phyloP scores from a whole-genome alignment of 2,329 filamentous ascomycete species.

The Hansfordia pulvinata region DNA sequence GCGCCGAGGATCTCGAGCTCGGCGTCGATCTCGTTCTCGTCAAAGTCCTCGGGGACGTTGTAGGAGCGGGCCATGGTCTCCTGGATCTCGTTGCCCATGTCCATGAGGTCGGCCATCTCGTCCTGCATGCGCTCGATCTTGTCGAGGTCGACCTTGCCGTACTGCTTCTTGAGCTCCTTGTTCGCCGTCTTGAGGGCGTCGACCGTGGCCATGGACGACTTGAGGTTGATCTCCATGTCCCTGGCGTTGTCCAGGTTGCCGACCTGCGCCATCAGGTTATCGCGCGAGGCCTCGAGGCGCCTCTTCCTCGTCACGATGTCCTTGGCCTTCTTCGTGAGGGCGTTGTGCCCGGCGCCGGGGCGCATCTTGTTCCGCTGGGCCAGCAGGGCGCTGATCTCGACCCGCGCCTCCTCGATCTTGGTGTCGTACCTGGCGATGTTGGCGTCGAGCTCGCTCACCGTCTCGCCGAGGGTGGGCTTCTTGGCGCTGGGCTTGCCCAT shows the following conservation, averaged over 20 bases:
- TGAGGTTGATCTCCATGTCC: slow-evolving; percentile 97
- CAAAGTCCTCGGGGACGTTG: slow-evolving; percentile 91
- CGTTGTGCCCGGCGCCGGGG: slow-evolving; percentile 84
- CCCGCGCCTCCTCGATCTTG: slow-evolving; percentile 83
- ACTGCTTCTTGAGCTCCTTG: slow-evolving; percentile 83
- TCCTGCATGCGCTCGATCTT: slow-evolving; percentile 97
- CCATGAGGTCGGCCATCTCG: slow-evolving; percentile 97
- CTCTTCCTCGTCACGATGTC: slow-evolving; percentile 89
- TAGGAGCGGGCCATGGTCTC: slow-evolving; percentile 85
- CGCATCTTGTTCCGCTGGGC: slow-evolving; percentile 82
- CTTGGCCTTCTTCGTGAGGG: slow-evolving; percentile 86
- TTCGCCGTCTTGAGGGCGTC: slow-evolving; percentile 96
- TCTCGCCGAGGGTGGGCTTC: slow-evolving; percentile 67
- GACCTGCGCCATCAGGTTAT: slow-evolving; percentile 84
- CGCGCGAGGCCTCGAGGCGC: slow-evolving; percentile 85
- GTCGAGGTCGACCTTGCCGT: slow-evolving; percentile 93
- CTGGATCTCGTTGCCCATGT: slow-evolving; percentile 96
- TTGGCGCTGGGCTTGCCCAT: slow-evolving; percentile 75
- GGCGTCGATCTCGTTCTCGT: slow-evolving; percentile 90
- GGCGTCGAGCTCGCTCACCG: slow-evolving; percentile 60
- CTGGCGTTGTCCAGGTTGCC: slow-evolving; percentile 99
- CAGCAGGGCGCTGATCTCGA: slow-evolving; percentile 81
- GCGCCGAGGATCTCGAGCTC: slow-evolving; percentile 90
- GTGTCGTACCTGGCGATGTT: slow-evolving; percentile 67
- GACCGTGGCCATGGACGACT: slow-evolving; percentile 96